phyloP scores from a whole-genome alignment of 257 asterid genomes.

The Plantago ovata region DNA sequence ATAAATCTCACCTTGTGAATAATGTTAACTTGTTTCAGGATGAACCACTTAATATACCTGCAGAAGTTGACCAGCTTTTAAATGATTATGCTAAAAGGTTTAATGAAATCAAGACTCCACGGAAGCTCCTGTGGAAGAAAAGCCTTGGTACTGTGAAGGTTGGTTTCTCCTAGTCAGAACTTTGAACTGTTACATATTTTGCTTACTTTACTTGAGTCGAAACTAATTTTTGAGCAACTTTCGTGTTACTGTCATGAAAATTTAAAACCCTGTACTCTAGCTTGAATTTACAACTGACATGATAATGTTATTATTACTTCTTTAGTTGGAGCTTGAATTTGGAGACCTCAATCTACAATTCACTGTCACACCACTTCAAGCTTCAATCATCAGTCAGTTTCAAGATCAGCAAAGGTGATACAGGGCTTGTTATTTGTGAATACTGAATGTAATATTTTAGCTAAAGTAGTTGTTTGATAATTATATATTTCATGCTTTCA shows the following conservation, averaged over 20 bases:
- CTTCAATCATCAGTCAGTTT: slow-evolving; percentile 85
- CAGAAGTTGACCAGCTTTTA: slow-evolving; percentile 59
- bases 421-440: not conserved
- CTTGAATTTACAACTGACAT: too few relatives aligned
- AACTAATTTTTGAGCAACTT: not conserved
- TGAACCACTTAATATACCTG: slow-evolving; percentile 73
- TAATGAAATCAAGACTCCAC: slow-evolving; percentile 90
- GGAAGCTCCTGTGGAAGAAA: slow-evolving; percentile 93
- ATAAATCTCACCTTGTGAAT: slow-evolving; percentile 13
- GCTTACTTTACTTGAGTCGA: not conserved
- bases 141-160: slow-evolving; percentile 98
- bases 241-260: not conserved
- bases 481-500: slow-evolving; percentile 26
- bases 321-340: slow-evolving; percentile 91
- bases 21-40: slow-evolving; percentile 50
- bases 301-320: slow-evolving; percentile 16
- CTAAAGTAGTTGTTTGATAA: slow-evolving; percentile 3
- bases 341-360: slow-evolving; percentile 73
- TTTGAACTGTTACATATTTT: slow-evolving; percentile 4
- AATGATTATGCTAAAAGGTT: slow-evolving; percentile 79
- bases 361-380: slow-evolving; percentile 85
- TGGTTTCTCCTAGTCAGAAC: slow-evolving; percentile 30
- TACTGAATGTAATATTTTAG: slow-evolving; percentile 3
- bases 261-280: too few relatives aligned
- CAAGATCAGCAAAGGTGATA: slow-evolving; percentile 78